Percentiles rank a stretch among this genome's conserved stretches.
phyloP scores from a whole-genome alignment of 2,329 filamentous ascomycete genomes.

The Botrytis elliptica region DNA sequence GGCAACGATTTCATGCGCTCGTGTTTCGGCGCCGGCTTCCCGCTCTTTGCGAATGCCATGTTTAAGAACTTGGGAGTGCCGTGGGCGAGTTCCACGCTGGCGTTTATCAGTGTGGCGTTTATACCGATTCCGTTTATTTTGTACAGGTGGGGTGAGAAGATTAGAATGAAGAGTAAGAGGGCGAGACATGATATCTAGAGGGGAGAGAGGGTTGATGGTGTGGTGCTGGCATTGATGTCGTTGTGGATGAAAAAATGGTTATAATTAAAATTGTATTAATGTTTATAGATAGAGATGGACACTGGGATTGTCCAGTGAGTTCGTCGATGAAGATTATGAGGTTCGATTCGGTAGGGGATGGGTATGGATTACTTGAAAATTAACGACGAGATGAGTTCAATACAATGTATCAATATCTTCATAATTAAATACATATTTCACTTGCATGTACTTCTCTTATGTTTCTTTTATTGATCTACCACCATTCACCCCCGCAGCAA shows the following conservation, averaged over 20 bases:
- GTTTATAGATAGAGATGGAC: neutral
- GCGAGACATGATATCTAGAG: constrained; percentile 17
- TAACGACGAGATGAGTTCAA: neutral
- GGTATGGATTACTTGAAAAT: neutral
- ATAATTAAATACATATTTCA: neutral
- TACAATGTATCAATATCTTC: neutral
- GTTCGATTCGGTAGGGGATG: neutral
- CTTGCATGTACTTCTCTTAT: neutral
- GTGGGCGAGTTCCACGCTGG: constrained; percentile 61
- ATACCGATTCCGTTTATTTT: constrained; percentile 64
- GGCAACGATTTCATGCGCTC: constrained; percentile 42
- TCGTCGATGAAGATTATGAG: neutral
- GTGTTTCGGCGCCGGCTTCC: constrained; percentile 40
- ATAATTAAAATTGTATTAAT: neutral
- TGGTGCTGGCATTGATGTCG: neutral
- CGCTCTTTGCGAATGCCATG: constrained; percentile 36
- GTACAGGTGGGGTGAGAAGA: constrained; percentile 57
- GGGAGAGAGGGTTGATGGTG: neutral
- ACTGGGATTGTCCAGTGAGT: neutral
- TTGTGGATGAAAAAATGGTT: neutral
- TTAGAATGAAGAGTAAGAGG: constrained; percentile 42
- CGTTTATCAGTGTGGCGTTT: constrained; percentile 55
- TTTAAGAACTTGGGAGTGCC: constrained; percentile 52
- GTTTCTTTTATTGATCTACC: neutral
- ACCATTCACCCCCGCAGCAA: neutral